phyloP scores from a whole-genome alignment of 345 rosid genomes.

The Bretschneidera sinensis region DNA sequence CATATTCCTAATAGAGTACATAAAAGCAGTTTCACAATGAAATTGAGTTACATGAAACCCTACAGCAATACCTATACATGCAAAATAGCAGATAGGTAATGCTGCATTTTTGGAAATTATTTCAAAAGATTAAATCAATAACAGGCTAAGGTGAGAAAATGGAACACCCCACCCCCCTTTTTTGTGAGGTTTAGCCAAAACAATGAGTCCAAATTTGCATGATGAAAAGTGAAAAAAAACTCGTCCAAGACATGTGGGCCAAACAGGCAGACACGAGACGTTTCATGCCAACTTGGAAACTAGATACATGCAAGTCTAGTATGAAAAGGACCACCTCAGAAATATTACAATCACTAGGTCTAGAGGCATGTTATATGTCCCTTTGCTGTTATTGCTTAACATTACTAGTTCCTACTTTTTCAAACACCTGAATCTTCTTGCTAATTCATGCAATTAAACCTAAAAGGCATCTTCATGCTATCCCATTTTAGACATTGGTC shows the following conservation, averaged over 20 bases:
- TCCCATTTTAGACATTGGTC: background rate
- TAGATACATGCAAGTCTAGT: background rate
- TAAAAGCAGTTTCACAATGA: background rate
- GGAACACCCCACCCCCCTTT: background rate
- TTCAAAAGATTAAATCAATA: background rate
- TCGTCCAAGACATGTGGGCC: too few species aligned
- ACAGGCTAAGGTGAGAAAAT: background rate
- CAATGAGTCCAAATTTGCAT: too few species aligned
- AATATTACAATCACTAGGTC: too few species aligned
- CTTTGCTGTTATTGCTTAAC: too few species aligned
- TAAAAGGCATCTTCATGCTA: background rate
- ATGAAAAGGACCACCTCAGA: background rate
- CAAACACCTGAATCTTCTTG: too few species aligned
- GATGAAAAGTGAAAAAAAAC: background rate
- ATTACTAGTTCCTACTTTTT: too few species aligned
- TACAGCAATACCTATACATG: background rate
- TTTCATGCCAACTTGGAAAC: background rate
- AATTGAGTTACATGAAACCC: background rate
- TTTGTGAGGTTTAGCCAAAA: too few species aligned
- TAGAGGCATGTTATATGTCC: too few species aligned
- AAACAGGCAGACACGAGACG: too few species aligned
- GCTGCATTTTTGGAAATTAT: background rate
- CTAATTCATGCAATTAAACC: background rate
- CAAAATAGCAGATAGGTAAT: background rate
- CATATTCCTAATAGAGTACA: conserved; percentile 63